Conservation (phyloP, 176 grass and related monocot species). For the Tillandsia fasciculata region DNA sequence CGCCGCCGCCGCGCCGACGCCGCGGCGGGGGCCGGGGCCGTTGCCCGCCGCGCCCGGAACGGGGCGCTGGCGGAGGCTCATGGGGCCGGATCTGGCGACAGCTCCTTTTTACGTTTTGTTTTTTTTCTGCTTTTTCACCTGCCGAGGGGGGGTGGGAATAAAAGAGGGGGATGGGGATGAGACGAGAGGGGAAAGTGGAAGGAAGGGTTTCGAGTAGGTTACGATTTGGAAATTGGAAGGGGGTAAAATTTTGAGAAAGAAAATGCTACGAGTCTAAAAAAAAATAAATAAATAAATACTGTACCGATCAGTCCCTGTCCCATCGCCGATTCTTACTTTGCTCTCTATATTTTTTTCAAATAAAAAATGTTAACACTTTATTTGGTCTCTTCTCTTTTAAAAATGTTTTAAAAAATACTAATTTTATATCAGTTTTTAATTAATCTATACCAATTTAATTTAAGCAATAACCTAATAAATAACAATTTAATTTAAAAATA, state of each 20-base stretch:
- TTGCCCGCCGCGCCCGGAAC: neutral
- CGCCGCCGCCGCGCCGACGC: neutral
- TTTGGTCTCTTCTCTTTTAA: no score
- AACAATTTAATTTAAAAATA: no score
- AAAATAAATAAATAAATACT: no score
- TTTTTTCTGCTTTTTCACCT: neutral
- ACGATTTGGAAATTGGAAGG: neutral
- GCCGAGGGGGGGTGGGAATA: neutral
- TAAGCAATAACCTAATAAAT: no score
- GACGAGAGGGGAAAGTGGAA: neutral
- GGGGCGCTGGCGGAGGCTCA: conserved; percentile 55
- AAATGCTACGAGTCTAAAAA: no score
- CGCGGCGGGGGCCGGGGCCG: conserved; percentile 8
- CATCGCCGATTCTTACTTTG: no score
- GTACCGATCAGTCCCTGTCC: no score
- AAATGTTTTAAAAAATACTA: no score
- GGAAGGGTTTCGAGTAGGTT: neutral
- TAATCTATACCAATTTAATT: no score
- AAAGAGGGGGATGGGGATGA: neutral
- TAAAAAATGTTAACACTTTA: no score
- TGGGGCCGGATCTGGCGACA: neutral
- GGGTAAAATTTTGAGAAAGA: neutral
- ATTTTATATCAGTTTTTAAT: no score
- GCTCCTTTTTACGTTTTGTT: neutral
- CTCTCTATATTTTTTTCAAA: no score